Evolutionary conservation across 2,329 filamentous ascomycete species (phyloP), one percentile per base, ranked within the genome.

Genomic region (Fusarium caatingaense): DNA sequence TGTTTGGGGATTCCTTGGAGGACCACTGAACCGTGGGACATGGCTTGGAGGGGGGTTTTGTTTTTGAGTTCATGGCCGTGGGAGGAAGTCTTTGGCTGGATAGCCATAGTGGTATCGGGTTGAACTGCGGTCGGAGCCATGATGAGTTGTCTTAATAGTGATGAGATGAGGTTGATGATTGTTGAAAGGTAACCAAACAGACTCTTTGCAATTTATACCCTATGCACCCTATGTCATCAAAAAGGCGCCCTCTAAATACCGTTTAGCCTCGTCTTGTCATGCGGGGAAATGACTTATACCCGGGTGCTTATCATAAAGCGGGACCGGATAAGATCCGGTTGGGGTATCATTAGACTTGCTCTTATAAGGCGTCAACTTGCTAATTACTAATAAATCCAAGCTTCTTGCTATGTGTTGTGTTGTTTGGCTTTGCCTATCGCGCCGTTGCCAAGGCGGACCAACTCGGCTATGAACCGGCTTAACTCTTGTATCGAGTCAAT

Each of bases 21-120:
- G 37, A 75, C 72, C 5, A 75, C 66, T 7, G 72, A 64, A 37
- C 73, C 73, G 27, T 75, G 73, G 0, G 73, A 75, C 73, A 75
- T 75, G 40, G 73, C 73, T 41, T 75, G 70, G 0, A 75, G 66
- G 3, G 73, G 71, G 1, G 73, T 75, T 45, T 74, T 75, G 56
- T 66, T 46, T 7, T 54, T 60, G 9, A 75, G 58, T 45, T 75
- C 73, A 48, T 72, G 57, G 49, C 73, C 73, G 18, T 75, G 73
- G 23, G 48, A 50, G 10, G 34, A 37, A 6, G 28, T 30, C 28
- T 30, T 30, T 30, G 28, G 28, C 28, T 30, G 28, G 65, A 60
- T 59, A 6, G 23, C 34, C 32, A 58, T 30, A 2, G 51, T 60
- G 10, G 58, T 48, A 12, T 13, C 49, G 0, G 49, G 23, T 18